Evolutionary conservation across 768 basidiomycete species (phyloP), one percentile per base, ranked within the genome.

Genomic region (Floccularia luteovirens): DNA sequence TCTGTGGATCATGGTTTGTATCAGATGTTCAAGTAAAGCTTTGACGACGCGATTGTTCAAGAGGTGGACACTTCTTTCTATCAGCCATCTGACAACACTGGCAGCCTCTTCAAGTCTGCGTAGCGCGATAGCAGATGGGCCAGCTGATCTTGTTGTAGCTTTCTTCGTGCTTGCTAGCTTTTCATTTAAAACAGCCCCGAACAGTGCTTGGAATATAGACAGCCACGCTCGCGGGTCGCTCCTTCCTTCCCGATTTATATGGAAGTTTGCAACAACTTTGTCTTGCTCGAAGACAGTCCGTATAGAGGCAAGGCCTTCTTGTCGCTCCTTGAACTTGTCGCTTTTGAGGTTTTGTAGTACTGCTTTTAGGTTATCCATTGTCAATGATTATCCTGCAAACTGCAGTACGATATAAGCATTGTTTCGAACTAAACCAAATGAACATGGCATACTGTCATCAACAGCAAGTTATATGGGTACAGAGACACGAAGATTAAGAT

Each of bases 131-230:
- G 71, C 56, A 5, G 61, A 54, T 2, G 61, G 51, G n/a, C 62
- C 58, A 4, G 61, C 45, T 28, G 64, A 59, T 44, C 55, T 65
- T 21, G 61, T 67, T 43, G 67, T 62, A 21, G 64, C 51, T 16
- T 63, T 66, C 43, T 68, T 66, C 23, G 55, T 63, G 55, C 60
- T 64, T 7, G 67, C 67, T 12, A 46, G 59, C 54, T 73, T 81
- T 63, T 96, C 93, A 39, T 57, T 65, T 16, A 62, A 51, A 33
- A 92, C 79, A 2, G 74, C 63, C 7, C 64, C 62, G 53, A 91
- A 92, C 5, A 96, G 61, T 12, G 76, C 77, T 48, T 88, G 76
- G 51, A 82, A 89, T 5, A 91, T 63, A 5, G 68, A 61, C 17
- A 81, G 60, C 86, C 87, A 93, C 33, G 47, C 39, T 25, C 54